phyloP scores from a whole-genome alignment of 2,329 filamentous ascomycete genomes.

The Botrytis paeoniae region DNA sequence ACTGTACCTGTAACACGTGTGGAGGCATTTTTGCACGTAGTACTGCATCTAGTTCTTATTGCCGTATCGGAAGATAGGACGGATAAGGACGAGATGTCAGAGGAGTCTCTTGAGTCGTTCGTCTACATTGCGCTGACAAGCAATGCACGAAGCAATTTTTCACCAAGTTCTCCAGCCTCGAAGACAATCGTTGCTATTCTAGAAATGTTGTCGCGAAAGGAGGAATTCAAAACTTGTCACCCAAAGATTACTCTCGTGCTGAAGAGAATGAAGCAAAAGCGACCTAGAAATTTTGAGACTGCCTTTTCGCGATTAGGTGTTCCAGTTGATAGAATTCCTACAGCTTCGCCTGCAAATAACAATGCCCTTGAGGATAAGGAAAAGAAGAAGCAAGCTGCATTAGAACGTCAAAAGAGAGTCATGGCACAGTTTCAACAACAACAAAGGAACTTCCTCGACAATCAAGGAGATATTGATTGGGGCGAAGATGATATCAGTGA shows the following conservation, averaged over 20 bases:
- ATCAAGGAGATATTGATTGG: conserved; percentile 84
- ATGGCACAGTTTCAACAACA: conserved; percentile 99
- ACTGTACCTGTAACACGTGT: conserved; percentile 77
- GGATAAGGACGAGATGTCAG: conserved; percentile 50
- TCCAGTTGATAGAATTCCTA: conserved; percentile 74
- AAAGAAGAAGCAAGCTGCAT: conserved; percentile 83
- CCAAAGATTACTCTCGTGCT: conserved; percentile 82
- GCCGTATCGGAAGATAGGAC: conserved; percentile 79
- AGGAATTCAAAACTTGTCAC: conserved; percentile 77
- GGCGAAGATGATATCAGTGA: conserved; percentile 76
- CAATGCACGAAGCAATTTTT: conserved; percentile 59
- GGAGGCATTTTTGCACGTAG: conserved; percentile 88
- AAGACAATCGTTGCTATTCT: conserved; percentile 65
- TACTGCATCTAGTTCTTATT: conserved; percentile 82
- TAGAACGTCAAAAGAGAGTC: conserved; percentile 85
- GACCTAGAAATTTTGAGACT: conserved; percentile 67
- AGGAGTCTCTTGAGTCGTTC: conserved; percentile 61
- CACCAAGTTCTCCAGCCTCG: conserved; percentile 52
- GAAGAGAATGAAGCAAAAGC: conserved; percentile 79
- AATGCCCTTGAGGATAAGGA: conserved; percentile 63
- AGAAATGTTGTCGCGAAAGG: conserved; percentile 60
- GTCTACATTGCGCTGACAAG: conserved; percentile 66
- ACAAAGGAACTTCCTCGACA: conserved; percentile 90
- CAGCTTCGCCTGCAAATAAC: conserved; percentile 71
- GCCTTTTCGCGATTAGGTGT: conserved; percentile 64